A percentile compares a stretch with the other conserved stretches of the same genome.
phyloP scores from a whole-genome alignment of 2,329 filamentous ascomycete species.

The Cercospora zeina region DNA sequence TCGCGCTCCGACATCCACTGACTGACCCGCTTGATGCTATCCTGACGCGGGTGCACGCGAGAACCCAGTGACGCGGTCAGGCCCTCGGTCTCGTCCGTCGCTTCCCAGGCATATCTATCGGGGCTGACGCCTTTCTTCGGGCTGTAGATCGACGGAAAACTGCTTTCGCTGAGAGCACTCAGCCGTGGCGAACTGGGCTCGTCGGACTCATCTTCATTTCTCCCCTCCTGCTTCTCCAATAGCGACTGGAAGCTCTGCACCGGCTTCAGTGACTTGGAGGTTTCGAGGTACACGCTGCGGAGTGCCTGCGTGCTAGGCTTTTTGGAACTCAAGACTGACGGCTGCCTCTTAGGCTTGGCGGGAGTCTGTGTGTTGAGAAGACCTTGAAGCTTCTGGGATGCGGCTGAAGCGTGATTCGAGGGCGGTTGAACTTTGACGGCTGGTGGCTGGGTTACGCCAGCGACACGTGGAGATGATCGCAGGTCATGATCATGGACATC shows the following conservation, averaged over 20 bases:
- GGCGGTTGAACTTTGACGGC: constrained; percentile 18
- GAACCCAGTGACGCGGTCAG: constrained; percentile 17
- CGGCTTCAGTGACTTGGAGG: constrained; percentile 35
- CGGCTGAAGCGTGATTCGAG: constrained; percentile 27
- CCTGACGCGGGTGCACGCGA: constrained; percentile 31
- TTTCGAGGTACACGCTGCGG: constrained; percentile 40
- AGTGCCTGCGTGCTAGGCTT: constrained; percentile 41
- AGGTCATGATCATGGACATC: constrained; percentile 37
- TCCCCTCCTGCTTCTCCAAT: constrained; percentile 36
- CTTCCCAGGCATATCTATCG: constrained; percentile 37
- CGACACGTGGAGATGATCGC: constrained; percentile 31
- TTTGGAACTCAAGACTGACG: constrained; percentile 37
- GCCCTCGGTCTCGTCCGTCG: constrained; percentile 24
- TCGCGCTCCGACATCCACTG: constrained; percentile 41
- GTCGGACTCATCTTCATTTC: constrained; percentile 31
- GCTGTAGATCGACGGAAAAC: constrained; percentile 43
- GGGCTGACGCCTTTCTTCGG: constrained; percentile 34
- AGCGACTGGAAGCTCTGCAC: constrained; percentile 43
- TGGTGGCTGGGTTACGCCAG: constrained; percentile 18
- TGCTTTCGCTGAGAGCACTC: constrained; percentile 43
- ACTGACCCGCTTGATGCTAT: constrained; percentile 42
- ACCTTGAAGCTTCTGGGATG: constrained; percentile 32
- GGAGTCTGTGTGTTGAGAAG: constrained; percentile 31
- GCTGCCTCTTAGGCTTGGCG: constrained; percentile 35
- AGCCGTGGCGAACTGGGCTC: constrained; percentile 40